Base-by-base conservation (phyloP, 2,329 filamentous ascomycete species). In the Clarireedia homoeocarpa region DNA sequence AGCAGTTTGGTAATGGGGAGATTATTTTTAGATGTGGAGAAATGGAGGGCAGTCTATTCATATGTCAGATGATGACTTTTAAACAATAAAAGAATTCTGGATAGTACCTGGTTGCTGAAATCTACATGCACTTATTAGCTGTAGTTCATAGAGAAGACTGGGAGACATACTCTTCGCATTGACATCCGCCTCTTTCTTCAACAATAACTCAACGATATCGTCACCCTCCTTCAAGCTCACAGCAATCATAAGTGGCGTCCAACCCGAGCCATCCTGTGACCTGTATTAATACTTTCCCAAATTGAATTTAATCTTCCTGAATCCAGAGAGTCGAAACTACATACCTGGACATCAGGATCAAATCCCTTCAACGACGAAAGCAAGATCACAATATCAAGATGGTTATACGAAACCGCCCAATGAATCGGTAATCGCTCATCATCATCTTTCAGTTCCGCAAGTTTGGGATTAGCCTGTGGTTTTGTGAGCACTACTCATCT, bases 351-450 rank as follows among this genome's bases (percentile, higher is more conserved):
- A 71, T 97, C 91, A 0, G 89, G 81, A 68, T 97, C 90, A 67
- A 96, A 96, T 58, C 78, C 77, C 65, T 85, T 85, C 59, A 78
- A 76, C 55, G 88, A 79, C 2, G 87, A 79, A 4, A 97, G 77
- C 20, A 92, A 70, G 50, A 86, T 77, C 17, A 89, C 84, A 58
- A 96, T 90, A 24, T 85, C 80, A 6, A 86, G 73, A 63, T 84
- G 85, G 69, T 94, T 95, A 71, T 88, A 87, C 23, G 91, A 94
- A 2, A 84, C 83, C 0, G 94, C 92, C 94, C 94, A 99, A 76
- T 99, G 94, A 56, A 97, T 84, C 2, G 94, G 86, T 39, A 96
- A 81, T 46, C 94, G 88, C 15, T 90, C 89, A 70, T 99, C 94
- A 49, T 89, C 86, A 67, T 99, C 94, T 66, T 84, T 83, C 57